Evolutionary conservation across 805 yeast species (phyloP).

Genomic region (Wickerhamomyces strasburgensis): DNA sequence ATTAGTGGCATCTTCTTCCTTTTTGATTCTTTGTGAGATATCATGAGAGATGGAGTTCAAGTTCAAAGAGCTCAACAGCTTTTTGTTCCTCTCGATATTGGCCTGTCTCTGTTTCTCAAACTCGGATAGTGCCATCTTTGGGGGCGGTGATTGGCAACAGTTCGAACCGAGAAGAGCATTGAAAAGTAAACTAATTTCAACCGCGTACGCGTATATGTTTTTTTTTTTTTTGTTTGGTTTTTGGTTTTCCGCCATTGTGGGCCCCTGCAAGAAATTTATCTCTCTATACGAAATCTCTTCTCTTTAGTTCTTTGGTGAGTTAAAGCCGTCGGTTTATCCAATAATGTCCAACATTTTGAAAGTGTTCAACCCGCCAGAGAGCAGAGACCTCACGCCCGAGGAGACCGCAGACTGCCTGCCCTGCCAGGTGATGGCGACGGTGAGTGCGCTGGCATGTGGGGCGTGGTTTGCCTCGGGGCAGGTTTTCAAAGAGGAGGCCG

Average conservation of each 20-base stretch:
- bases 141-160: too few species aligned
- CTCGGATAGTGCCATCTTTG: constrained; percentile 41
- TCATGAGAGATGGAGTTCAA: constrained; percentile 53
- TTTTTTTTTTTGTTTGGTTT: too few species aligned
- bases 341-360: constrained; percentile 24
- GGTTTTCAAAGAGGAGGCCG: constrained; percentile 42
- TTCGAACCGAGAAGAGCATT: too few species aligned
- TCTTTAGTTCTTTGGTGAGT: too few species aligned
- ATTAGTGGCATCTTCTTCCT: constrained; percentile 25
- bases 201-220: too few species aligned
- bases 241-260: too few species aligned
- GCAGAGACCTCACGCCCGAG: constrained; percentile 31
- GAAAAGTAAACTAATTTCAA: too few species aligned
- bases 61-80: constrained; percentile 65
- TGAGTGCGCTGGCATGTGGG: constrained; percentile 57
- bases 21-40: constrained; percentile 42
- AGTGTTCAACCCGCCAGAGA: constrained; percentile 24
- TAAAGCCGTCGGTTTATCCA: too few species aligned
- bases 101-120: constrained; percentile 69
- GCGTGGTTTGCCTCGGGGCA: constrained; percentile 52
- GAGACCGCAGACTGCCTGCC: constrained; percentile 53
- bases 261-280: too few species aligned
- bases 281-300: too few species aligned
- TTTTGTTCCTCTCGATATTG: constrained; percentile 80
- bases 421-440: constrained; percentile 63